Evolutionary conservation across 2,329 filamentous ascomycete species (phyloP), one percentile per base, ranked within the genome.

Genomic region (Periconia sp.): DNA sequence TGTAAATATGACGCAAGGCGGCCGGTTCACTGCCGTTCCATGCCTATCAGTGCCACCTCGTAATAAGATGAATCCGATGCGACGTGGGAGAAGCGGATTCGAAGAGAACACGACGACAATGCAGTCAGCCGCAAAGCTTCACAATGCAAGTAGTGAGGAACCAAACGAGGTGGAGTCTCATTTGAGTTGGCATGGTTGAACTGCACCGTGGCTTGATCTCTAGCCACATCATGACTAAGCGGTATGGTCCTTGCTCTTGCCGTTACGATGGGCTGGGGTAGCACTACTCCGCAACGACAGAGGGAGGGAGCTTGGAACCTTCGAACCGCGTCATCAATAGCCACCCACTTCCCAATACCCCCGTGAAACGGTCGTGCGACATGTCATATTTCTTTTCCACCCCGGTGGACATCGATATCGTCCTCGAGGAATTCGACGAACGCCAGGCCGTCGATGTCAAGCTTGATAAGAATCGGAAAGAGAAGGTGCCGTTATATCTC

Each of bases 351-450:
- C 17, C 50, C 49, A 54, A 56, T 52, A 41, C 45, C 27, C 18
- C 13, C 19, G 9, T 11, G 13, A 47, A 30, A 18, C 37, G 17
- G 13, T 30, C 50, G 51, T 57, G 57, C 54, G 53, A 62, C 65
- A 97, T 97, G 94, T 95, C 94, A 65, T 96, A 96, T 80, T 79
- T 78, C 72, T 99, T 97, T 81, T 92, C 92, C 65, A 97, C 93
- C 55, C 94, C 94, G 50, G 90, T 99, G 77, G 94, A 99, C 78
- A 99, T 99, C 79, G 94, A 99, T 80, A 89, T 99, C 72, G 92
- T 97, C 68, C 91, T 99, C 66, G 91, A 97, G 70, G 91, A 97
- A 78, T 87, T 87, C 74, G 94, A 97, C 78, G 91, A 96, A 68
- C 89, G 94, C 70, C 87, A 91, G 67, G 96, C 94, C 78, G 92